Base-by-base conservation (phyloP, 768 basidiomycete genomes). In the Suillus occidentalis region DNA sequence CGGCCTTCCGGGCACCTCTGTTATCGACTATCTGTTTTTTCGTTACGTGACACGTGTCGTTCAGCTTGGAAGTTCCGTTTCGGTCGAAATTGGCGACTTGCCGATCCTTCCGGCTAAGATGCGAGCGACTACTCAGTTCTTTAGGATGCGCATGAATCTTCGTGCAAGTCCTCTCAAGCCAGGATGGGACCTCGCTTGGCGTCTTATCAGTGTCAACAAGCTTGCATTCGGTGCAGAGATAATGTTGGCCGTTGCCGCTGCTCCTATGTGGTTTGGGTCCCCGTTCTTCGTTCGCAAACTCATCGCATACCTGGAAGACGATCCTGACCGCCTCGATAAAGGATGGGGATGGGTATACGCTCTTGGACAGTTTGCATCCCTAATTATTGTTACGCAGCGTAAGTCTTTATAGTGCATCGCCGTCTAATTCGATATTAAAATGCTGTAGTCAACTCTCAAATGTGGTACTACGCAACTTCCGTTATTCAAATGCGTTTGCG, bases 11-110 rank as follows among this genome's bases (percentile, higher is more conserved):
- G 89, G 82, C 63, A 82, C 87, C 28, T 78, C 80, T 3, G 76
- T 83, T 25, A 77, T 72, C 69, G 62, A 60, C 47, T 67, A 80
- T 60, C 76, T 97, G 6, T 77, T 95, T n/a, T 97, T 97, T 76
- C 87, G 87, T 18, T 95, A 94, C 74, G 93, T 91, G 43, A 95
- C 94, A 1, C 88, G 90, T 66, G 92, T 97, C 16, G 87, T 96
- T 63, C 87, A 88, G 85, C 87, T 95, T 49, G 95, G 94, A 3
- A 82, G 81, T 2, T 82, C 89, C 2, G 82, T 85, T 63, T 89
- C 85, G 64, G 83, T 97, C 55, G 92, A 97, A 68, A 92, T 94
- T 25, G 93, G 88, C 65, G 94, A 97, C 73, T 80, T 97, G 37
- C 95, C 95, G 6, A 87, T 96, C 62, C 84, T 95, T 10, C 86